Evolutionary conservation across 345 rosid genomes (phyloP).

Genomic region (Luvunga scandens): DNA sequence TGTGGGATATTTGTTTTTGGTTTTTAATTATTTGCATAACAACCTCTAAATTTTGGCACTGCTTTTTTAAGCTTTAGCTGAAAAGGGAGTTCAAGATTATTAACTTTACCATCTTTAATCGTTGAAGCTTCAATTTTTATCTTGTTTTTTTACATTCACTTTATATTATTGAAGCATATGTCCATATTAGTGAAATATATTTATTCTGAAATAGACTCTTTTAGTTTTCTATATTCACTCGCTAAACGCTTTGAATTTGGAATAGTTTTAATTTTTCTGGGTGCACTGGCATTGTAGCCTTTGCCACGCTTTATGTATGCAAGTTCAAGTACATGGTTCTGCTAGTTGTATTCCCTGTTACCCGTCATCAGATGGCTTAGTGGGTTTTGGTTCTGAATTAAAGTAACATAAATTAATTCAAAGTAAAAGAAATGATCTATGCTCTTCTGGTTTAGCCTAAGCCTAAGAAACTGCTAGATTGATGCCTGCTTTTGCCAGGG

Average conservation of each 20-base stretch:
- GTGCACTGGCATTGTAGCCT: background rate
- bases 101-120: background rate
- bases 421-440: background rate
- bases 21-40: background rate
- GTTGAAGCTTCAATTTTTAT: background rate
- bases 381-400: background rate
- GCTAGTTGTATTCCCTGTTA: background rate
- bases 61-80: background rate
- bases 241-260: background rate
- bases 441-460: background rate
- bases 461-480: background rate
- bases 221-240: background rate
- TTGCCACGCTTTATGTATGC: background rate
- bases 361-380: background rate
- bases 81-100: background rate
- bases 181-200: too few relatives aligned
- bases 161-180: background rate
- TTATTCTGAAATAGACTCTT: background rate
- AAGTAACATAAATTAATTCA: background rate
- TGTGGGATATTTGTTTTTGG: background rate
- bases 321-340: background rate
- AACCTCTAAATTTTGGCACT: background rate
- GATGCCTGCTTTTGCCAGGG: background rate
- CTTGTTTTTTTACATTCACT: background rate
- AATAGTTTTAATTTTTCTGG: too few relatives aligned